Percentiles rank a stretch among this genome's conserved stretches.
phyloP scores from a whole-genome alignment of 148 eudicot genomes.

The Rhododendron molle region DNA sequence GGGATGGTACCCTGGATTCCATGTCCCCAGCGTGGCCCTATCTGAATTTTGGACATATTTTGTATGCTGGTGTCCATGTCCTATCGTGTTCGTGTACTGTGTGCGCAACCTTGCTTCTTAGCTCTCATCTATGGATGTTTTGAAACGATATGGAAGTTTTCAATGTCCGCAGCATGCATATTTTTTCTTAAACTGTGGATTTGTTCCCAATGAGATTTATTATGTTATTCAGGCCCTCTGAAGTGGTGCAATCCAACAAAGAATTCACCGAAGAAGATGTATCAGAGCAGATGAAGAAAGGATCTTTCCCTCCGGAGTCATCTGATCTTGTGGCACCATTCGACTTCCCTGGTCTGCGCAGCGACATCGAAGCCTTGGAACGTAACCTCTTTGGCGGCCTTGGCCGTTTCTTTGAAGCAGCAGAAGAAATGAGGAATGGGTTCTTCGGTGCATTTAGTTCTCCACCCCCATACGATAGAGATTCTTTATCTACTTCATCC shows the following conservation, averaged over 20 bases:
- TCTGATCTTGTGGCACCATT: constrained; percentile 30
- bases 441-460: constrained; percentile 44
- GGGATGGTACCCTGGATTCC: background rate
- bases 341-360: constrained; percentile 70
- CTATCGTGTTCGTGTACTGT: background rate
- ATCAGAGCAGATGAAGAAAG: constrained; percentile 52
- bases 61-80: background rate
- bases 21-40: background rate
- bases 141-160: background rate
- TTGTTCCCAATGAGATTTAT: background rate
- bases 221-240: constrained; percentile 52
- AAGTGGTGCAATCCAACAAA: constrained; percentile 68
- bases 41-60: background rate
- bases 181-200: background rate
- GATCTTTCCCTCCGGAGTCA: constrained; percentile 31
- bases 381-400: constrained; percentile 55
- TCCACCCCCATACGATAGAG: constrained; percentile 33
- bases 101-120: background rate
- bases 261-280: constrained; percentile 95
- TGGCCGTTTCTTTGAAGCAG: constrained; percentile 65
- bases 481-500: constrained; percentile 33
- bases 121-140: background rate
- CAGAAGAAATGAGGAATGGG: constrained; percentile 64
- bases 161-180: background rate
- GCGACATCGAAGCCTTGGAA: constrained; percentile 68